Evolutionary conservation across 2,329 filamentous ascomycete genomes (phyloP).

Genomic region (Aspergillus caelatus): DNA sequence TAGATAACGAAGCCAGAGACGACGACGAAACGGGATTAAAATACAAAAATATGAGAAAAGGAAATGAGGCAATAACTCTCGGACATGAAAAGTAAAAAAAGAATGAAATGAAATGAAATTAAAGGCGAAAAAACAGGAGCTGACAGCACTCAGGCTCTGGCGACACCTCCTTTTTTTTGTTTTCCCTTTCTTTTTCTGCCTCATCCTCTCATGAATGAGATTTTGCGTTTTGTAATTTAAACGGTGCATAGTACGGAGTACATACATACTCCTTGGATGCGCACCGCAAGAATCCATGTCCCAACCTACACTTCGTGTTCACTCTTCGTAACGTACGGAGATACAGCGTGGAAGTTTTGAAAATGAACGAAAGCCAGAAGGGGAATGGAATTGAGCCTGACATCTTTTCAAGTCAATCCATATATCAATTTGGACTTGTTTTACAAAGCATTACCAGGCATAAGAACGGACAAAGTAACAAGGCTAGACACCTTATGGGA

Average conservation of each 20-base stretch:
- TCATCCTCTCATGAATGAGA: slow-evolving; percentile 1
- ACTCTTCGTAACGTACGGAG: not conserved
- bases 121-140: not conserved
- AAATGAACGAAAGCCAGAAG: not conserved
- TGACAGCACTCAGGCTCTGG: not conserved
- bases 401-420: not conserved
- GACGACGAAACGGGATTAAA: not conserved
- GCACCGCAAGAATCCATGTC: not conserved
- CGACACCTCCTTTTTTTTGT: not conserved
- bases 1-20: not conserved
- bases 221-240: slow-evolving; percentile 1
- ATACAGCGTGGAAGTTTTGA: not conserved
- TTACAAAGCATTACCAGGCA: not conserved
- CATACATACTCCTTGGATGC: not conserved
- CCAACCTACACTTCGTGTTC: not conserved
- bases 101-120: not conserved
- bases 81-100: not conserved
- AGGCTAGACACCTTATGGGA: not conserved
- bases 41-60: not conserved
- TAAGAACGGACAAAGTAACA: not conserved
- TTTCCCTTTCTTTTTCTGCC: not conserved
- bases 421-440: not conserved
- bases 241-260: not conserved
- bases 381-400: not conserved
- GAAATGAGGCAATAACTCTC: not conserved